Evolutionary conservation across 768 basidiomycete genomes (phyloP), one percentile per base, ranked within the genome.

Genomic region (Suillus placidus): DNA sequence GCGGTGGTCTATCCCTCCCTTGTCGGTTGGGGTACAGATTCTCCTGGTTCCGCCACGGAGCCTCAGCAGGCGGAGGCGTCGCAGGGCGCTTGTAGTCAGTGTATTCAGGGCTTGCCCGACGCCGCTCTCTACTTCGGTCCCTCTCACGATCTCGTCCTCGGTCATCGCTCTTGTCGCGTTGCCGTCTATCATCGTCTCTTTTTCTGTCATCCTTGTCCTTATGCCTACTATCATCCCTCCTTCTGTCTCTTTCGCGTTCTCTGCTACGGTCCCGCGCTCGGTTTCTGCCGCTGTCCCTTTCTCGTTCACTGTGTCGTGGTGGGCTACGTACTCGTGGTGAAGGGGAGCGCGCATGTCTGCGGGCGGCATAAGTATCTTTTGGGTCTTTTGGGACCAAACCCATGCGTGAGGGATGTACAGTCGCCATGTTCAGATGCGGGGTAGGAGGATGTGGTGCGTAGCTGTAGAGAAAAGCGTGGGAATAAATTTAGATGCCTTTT

Each of bases 401-500:
- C 79, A 90, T 80, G 60, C 91, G 84, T 12, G 90, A 91, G 32
- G 91, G 91, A 71, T 92, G 91, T 6, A 92, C 82, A 23, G 86
- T 87, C 34, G 89, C 89, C 91, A 92, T 92, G 18, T 52, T 40
- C 18, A 12, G 58, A 32, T 55, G 35, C 12, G 12, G 32, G 8
- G 45, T 32, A 58, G 56, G 37, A 18, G 1, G 10, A 14, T 6
- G 10, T 52, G 12, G 37, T 40, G 14, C n/a, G 34, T 12, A 47
- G 7, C 23, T 30, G 34, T 7, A 5, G 20, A 60, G 35, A 60
- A 32, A 63, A 63, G 37, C 35, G 62, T 63, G 62, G 23, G 62
- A 63, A 63, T 38, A 16, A 9, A 56, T 37, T 52, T 30, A 52
- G 16, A 32, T 52, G 51, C 8, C 40, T 40, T 4, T 16, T 42